Conservation (phyloP, 2,329 filamentous ascomycete genomes). For the Hymenoscyphus occultus region DNA sequence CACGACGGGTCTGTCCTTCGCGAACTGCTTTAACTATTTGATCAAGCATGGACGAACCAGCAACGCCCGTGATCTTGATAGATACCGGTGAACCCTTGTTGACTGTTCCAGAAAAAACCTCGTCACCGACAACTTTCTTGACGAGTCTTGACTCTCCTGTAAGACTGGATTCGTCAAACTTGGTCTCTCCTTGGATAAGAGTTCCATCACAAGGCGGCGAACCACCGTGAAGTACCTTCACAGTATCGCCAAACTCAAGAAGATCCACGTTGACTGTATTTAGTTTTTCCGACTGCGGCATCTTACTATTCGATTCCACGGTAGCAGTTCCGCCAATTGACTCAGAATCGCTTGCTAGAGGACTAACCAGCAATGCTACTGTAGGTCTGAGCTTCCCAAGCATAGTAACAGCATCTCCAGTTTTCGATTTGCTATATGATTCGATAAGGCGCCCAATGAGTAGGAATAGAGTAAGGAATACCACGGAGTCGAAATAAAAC, state of each 20-base stretch:
- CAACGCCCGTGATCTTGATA: conserved; percentile 60
- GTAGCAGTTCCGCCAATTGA: conserved; percentile 11
- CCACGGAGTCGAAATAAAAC: conserved; percentile 88
- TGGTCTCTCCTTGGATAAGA: conserved; percentile 59
- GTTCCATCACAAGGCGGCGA: conserved; percentile 83
- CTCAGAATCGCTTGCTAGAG: conserved; percentile 27
- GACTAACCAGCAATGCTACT: conserved; percentile 67
- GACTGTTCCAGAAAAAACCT: conserved; percentile 70
- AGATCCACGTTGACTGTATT: conserved; percentile 47
- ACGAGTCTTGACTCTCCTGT: conserved; percentile 74
- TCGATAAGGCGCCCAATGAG: conserved; percentile 73
- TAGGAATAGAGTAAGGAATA: conserved; percentile 87
- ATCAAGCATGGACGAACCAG: conserved; percentile 73
- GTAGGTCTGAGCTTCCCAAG: conserved; percentile 75
- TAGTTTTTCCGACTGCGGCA: conserved; percentile 14
- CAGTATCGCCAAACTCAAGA: conserved; percentile 68
- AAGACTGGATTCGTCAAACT: conserved; percentile 86
- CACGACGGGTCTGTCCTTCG: conserved; percentile 72
- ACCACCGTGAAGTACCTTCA: conserved; percentile 72
- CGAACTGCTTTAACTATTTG: conserved; percentile 74
- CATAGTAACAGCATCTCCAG: conserved; percentile 79
- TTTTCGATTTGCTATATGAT: conserved; percentile 87
- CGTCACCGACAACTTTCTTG: conserved; percentile 59
- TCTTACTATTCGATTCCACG: conserved; percentile 8
- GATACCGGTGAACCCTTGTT: conserved; percentile 65